Evolutionary conservation across 2,329 filamentous ascomycete species (phyloP).

Genomic region (Aspergillus clavatus): DNA sequence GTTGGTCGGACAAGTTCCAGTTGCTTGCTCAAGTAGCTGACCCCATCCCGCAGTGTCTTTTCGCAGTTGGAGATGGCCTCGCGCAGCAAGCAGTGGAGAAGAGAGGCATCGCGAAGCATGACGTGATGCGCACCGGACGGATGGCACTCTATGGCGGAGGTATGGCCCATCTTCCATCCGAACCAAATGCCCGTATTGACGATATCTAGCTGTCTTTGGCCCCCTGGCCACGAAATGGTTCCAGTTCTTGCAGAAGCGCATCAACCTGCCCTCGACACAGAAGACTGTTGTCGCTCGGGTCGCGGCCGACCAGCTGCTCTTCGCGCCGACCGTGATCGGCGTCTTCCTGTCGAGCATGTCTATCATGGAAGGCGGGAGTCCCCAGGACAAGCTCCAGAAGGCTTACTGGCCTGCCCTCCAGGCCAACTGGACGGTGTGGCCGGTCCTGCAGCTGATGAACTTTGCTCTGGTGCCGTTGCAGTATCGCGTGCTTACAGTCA

Average conservation of each 20-base stretch:
- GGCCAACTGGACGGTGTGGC: conserved; percentile 15
- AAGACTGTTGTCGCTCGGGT: conserved; percentile 11
- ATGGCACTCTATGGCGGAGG: conserved; percentile 15
- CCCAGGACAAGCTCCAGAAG: conserved; percentile 9
- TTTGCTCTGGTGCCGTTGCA: conserved; percentile 13
- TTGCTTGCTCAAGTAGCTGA: not conserved
- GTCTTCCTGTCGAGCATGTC: conserved; percentile 17
- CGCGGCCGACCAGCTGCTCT: conserved; percentile 12
- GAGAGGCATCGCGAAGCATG: conserved; percentile 8
- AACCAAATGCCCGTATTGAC: not conserved
- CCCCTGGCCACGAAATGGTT: conserved; percentile 16
- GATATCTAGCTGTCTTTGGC: conserved; percentile 9
- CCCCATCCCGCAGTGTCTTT: conserved; percentile 6
- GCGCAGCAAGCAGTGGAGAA: conserved; percentile 16
- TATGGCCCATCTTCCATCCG: not conserved
- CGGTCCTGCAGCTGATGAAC: conserved; percentile 11
- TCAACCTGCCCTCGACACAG: conserved; percentile 2
- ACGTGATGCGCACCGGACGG: conserved; percentile 9
- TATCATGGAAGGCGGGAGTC: conserved; percentile 8
- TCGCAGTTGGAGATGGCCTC: conserved; percentile 12
- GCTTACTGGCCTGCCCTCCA: conserved; percentile 14
- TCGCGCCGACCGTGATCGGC: conserved; percentile 14
- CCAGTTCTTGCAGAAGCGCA: conserved; percentile 10
- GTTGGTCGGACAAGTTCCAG: not conserved
- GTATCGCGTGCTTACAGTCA: conserved; percentile 13